Base-by-base conservation (phyloP, 1,139 yeast species). In the Chernovozyma sophiae-reginae region DNA sequence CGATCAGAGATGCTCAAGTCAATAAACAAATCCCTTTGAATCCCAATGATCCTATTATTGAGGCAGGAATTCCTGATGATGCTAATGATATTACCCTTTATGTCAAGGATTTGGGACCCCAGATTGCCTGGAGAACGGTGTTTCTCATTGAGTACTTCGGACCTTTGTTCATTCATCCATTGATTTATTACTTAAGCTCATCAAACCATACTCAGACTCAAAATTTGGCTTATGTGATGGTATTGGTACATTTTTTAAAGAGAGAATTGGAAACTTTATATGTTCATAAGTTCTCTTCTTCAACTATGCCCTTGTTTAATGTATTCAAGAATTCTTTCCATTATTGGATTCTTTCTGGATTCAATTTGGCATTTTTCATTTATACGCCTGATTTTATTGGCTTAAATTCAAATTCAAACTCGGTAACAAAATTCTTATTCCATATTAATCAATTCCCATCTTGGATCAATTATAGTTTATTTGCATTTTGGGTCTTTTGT, bases 91-190 rank as follows among this genome's bases (percentile, higher is more conserved):
- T 71, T 31, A 55, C 58, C 10, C 62, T 74, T 17, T 75, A 62
- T 44, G 86, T 82, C 40, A 89, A 90, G 58, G 97, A 90, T 53
- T 72, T 92, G 45, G 98, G 97, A 16, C 94, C 95, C 1, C 98
- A 92, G 63, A 77, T 92, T 43, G 80, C 83, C 3, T 92, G 97
- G 97, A 75, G 86, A 61, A 75, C 90, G 5, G 97, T 92, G 22
- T 92, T 81, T 55, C 52, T 86, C 38, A 68, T 86, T 47, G 98
- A 92, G 63, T 92, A 92, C 58, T 54, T 86, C 16, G 97, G 97
- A 4, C 98, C 98, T 3, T 66, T 92, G 43, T 39, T 89, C 33
- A 72, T 90, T 51, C 97, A 90, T 59, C 77, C 89, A 2, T 43
- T 86, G 24, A 66, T 85, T 43, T 90, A 79, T 58, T 74, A 58